Conservation (phyloP, 768 basidiomycete genomes). For the Pisolithus albus region DNA sequence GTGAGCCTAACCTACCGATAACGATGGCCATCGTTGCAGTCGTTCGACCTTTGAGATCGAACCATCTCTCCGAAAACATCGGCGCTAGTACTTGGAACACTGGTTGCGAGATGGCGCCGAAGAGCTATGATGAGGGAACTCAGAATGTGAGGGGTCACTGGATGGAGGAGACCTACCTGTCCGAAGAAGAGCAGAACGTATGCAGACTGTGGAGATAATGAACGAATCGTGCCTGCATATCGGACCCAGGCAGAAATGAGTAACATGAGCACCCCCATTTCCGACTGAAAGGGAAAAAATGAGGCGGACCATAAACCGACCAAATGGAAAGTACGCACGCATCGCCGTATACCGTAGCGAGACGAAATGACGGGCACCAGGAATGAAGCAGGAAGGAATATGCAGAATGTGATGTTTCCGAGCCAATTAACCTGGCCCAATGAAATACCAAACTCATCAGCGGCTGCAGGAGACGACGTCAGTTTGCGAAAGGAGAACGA, state of each 20-base stretch:
- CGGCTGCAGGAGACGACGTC: constrained; percentile 32
- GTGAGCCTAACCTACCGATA: constrained; percentile 31
- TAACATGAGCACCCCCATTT: constrained; percentile 44
- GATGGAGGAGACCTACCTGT: constrained; percentile 39
- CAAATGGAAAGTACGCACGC: constrained; percentile 35
- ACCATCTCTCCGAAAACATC: constrained; percentile 74
- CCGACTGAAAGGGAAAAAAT: constrained; percentile 39
- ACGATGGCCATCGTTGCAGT: constrained; percentile 56
- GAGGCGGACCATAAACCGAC: neutral
- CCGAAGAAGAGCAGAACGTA: constrained; percentile 60
- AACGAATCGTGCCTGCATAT: constrained; percentile 55
- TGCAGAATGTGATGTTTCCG: constrained; percentile 54
- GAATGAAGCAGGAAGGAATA: constrained; percentile 53
- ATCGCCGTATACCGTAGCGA: constrained; percentile 50
- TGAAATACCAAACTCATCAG: constrained; percentile 53
- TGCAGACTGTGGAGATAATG: constrained; percentile 40
- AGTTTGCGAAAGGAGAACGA: neutral
- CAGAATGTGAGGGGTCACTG: neutral
- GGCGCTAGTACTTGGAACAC: constrained; percentile 68
- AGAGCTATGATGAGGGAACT: constrained; percentile 31
- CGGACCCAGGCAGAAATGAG: constrained; percentile 65
- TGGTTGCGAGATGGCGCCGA: constrained; percentile 56
- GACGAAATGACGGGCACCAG: constrained; percentile 46
- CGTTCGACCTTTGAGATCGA: constrained; percentile 59
- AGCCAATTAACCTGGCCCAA: constrained; percentile 70